Conservation (phyloP, 176 grass and related monocot species). For the Avena insularis region DNA sequence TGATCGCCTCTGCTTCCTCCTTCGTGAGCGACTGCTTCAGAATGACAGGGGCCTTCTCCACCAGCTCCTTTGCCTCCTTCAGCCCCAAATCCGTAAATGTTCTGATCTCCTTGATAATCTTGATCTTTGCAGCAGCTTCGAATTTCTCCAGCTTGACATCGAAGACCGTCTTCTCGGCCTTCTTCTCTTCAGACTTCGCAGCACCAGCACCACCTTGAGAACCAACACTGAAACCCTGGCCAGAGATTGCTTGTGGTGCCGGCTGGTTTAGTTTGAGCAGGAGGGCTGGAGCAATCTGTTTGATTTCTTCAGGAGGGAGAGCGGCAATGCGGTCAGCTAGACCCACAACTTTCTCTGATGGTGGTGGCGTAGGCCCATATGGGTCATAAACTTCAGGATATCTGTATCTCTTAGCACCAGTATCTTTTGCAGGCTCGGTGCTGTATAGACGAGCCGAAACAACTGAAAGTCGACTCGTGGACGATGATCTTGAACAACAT, state of each 20-base stretch:
- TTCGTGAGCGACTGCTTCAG: slow-evolving; percentile 95
- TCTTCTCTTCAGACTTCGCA: slow-evolving; percentile 74
- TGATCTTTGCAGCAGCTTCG: slow-evolving; percentile 89
- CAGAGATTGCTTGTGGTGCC: slow-evolving; percentile 68
- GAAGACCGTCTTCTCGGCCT: slow-evolving; percentile 85
- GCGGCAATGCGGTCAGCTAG: slow-evolving; percentile 78
- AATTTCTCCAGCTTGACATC: slow-evolving; percentile 98
- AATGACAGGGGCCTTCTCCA: slow-evolving; percentile 85
- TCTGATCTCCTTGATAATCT: slow-evolving; percentile 98
- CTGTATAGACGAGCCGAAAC: slow-evolving; percentile 47
- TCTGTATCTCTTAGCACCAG: slow-evolving; percentile 63
- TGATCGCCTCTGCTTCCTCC: slow-evolving; percentile 90
- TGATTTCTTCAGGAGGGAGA: slow-evolving; percentile 82
- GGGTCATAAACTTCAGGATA: slow-evolving; percentile 85
- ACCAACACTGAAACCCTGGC: slow-evolving; percentile 81
- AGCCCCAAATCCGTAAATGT: slow-evolving; percentile 85
- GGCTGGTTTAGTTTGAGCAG: slow-evolving; percentile 71
- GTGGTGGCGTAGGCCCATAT: slow-evolving; percentile 69
- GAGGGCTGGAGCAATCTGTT: slow-evolving; percentile 91
- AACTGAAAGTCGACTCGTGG: slow-evolving; percentile 9
- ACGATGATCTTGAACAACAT: slow-evolving; percentile 34
- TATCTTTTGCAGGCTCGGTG: slow-evolving; percentile 45
- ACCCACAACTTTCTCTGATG: slow-evolving; percentile 80
- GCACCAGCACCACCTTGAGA: slow-evolving; percentile 46
- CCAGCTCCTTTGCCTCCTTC: slow-evolving; percentile 92